Base-by-base conservation (phyloP, 305 asterid species). In the Solanum hybrid region DNA sequence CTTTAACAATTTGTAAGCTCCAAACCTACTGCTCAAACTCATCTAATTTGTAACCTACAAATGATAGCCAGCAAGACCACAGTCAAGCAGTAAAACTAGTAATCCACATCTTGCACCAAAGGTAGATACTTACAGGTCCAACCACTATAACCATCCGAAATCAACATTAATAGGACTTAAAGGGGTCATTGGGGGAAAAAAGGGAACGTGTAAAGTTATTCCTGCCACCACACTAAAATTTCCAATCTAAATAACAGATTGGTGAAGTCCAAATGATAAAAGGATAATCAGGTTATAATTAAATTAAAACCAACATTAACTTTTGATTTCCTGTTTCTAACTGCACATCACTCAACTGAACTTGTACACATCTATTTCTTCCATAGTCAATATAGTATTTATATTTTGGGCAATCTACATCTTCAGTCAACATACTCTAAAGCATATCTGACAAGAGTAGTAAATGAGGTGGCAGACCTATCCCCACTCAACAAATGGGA, bases 401-500 rank as follows among this genome's bases (percentile, higher is more conserved):
- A 82, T 82, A 42, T 40, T 14, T 82, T 15, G 72, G 64, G 27
- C 27, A 82, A 82, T 42, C 87, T 10, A 45, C 38, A 27, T 29
- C 76, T 56, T 56, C 42, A 85, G 35, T 22, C 87, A 22, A 56
- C 32, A 40, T 11, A 85, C 75, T 85, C 13, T 24, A 42, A 78
- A 80, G 86, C 80, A 60, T 51, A 89, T 60, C 42, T 26, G 27
- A 85, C 29, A 77, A 29, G 71, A 80, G 71, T 45, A 45, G 31
- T 51, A 84, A 84, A 51, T 84, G 82, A 75, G 91, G 51, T 27
- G 87, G 75, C 89, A 91, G 76, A 82, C 87, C 93, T 96, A 97
- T 93, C 98, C 98, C 99, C 99, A 96, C 42, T 97, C 98, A 34
- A 96, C 88, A 89, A 94, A 96, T 24, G 98, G 98, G 69, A 94